Conservation (phyloP, 305 asterid genomes). For the Solanum chacoense region DNA sequence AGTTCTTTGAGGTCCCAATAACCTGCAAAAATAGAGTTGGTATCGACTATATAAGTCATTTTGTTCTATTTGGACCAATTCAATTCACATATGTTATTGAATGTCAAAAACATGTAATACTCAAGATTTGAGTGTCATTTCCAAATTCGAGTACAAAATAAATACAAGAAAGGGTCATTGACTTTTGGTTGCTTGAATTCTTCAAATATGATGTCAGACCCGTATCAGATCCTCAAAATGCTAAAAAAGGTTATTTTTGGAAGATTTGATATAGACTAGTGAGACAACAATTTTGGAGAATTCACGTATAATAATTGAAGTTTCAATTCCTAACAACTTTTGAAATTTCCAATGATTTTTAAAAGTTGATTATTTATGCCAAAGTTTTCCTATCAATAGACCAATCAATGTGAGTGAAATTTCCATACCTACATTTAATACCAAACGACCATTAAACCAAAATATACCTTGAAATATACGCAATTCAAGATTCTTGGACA, state of each 20-base stretch:
- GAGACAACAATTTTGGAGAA: neutral
- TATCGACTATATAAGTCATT: neutral
- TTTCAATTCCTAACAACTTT: neutral
- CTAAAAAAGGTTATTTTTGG: neutral
- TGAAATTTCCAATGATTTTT: neutral
- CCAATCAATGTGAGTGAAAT: neutral
- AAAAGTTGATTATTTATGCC: neutral
- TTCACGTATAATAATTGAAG: neutral
- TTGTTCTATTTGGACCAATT: neutral
- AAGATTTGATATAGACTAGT: neutral
- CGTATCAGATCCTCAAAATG: neutral
- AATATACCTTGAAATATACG: neutral
- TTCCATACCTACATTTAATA: neutral
- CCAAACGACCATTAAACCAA: neutral
- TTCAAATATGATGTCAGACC: neutral
- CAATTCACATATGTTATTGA: neutral
- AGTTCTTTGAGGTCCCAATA: constrained; percentile 51
- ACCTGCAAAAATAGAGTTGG: constrained; percentile 26
- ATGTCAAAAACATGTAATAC: neutral
- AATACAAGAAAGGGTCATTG: neutral
- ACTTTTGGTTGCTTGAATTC: neutral
- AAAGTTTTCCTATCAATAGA: neutral
- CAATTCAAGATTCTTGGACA: neutral
- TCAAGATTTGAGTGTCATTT: neutral
- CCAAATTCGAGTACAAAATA: neutral